Percentiles rank a stretch among this genome's conserved stretches.
Conservation (phyloP, 2,329 filamentous ascomycete genomes). For the Diaporthe sp. region DNA sequence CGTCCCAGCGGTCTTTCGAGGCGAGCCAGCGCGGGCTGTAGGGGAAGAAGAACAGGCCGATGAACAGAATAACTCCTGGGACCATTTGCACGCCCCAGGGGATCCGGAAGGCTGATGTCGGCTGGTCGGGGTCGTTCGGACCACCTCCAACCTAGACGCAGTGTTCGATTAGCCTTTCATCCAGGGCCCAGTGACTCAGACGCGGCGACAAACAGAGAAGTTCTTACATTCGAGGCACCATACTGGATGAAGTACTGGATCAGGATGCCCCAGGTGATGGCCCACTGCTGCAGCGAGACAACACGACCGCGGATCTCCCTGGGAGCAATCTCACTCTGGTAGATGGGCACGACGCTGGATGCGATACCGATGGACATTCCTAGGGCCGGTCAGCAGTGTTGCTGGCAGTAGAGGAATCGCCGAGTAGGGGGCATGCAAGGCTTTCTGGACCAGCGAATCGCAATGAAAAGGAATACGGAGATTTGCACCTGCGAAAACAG, state of each 20-base stretch:
- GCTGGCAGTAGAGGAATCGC: background rate
- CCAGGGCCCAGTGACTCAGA: background rate
- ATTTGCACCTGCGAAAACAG: too few relatives aligned
- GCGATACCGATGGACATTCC: conserved; percentile 82
- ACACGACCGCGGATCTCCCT: conserved; percentile 71
- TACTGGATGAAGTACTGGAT: conserved; percentile 79
- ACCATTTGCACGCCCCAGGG: conserved; percentile 74
- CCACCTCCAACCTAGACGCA: conserved; percentile 59
- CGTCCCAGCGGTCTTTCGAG: conserved; percentile 75
- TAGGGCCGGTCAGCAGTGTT: conserved; percentile 54
- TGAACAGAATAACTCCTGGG: conserved; percentile 66
- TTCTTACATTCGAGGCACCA: conserved; percentile 62
- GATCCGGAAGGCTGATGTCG: conserved; percentile 69
- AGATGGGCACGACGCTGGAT: conserved; percentile 78
- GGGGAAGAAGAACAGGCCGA: conserved; percentile 72
- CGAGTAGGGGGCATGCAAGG: background rate
- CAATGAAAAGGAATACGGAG: background rate
- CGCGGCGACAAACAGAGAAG: too few relatives aligned
- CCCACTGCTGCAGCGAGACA: conserved; percentile 77
- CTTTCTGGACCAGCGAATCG: background rate
- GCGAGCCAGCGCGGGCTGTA: conserved; percentile 80
- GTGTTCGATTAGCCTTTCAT: background rate
- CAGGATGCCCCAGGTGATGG: conserved; percentile 78
- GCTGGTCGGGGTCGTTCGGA: conserved; percentile 63
- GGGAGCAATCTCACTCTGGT: conserved; percentile 76